Evolutionary conservation across 176 grass and related monocot genomes (phyloP).

Genomic region (Thalia dealbata): DNA sequence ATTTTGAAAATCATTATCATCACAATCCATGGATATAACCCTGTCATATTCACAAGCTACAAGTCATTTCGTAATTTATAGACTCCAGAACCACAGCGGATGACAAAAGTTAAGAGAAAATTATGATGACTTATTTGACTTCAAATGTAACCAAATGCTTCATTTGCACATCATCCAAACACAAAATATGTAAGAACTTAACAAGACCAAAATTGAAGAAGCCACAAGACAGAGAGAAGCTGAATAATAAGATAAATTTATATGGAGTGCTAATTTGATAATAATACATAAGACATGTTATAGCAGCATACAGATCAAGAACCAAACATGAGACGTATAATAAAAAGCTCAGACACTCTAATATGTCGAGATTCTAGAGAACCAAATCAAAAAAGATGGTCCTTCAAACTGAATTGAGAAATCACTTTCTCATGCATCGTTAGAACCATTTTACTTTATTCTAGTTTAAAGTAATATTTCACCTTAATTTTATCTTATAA

Average conservation of each 20-base stretch:
- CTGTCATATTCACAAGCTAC: constrained; percentile 25
- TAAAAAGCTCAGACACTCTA: neutral
- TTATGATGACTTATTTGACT: neutral
- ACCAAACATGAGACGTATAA: neutral
- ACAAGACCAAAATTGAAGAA: neutral
- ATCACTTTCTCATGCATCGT: too few relatives aligned
- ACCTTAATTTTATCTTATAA: neutral
- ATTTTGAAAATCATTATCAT: constrained; percentile 79
- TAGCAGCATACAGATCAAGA: neutral
- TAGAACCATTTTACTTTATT: neutral
- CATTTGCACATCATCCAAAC: neutral
- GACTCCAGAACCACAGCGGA: neutral
- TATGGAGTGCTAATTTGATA: neutral
- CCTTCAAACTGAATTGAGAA: too few relatives aligned
- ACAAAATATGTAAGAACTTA: neutral
- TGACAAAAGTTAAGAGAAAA: neutral
- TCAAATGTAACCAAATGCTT: neutral
- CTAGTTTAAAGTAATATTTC: neutral
- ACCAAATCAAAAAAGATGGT: too few relatives aligned
- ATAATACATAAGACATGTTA: neutral
- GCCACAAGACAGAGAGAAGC: neutral
- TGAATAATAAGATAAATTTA: neutral
- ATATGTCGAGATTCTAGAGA: neutral
- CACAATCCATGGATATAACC: constrained; percentile 92
- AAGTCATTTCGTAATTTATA: neutral